These are phyloP conservation scores for Talaromyces atroroseus DNA, from an alignment of 2,329 filamentous ascomycete genomes.

Conservation along the genomic window DNA sequence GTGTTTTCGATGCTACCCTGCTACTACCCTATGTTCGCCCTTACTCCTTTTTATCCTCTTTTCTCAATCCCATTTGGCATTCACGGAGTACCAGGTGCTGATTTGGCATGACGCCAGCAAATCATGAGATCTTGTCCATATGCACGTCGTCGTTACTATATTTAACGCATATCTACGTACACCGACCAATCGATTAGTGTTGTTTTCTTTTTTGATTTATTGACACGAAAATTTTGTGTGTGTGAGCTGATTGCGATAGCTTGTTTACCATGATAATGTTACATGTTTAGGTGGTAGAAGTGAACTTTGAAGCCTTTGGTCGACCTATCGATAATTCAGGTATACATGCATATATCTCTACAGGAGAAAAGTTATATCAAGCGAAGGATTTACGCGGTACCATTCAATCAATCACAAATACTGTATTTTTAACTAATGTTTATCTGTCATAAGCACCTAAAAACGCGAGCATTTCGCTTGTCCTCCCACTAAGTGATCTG, in stretches of 20 bases:
- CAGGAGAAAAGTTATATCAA: no score
- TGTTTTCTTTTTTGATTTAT: neutral
- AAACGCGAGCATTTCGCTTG: no score
- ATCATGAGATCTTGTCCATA: neutral
- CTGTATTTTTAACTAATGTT: no score
- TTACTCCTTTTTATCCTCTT: neutral
- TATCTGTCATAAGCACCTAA: no score
- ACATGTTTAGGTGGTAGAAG: neutral
- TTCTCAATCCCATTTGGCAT: neutral
- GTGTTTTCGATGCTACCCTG: neutral
- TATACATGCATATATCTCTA: neutral
- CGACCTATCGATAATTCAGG: neutral
- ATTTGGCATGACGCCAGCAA: conserved; percentile 2
- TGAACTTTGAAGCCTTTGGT: no score
- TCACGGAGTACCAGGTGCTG: neutral
- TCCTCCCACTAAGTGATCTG: no score
- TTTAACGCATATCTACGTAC: neutral
- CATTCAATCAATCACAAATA: no score
- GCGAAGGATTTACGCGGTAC: no score
- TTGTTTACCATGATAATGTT: neutral
- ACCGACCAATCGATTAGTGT: no score
- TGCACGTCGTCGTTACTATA: neutral
- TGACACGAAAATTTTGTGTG: no score
- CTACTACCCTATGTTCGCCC: neutral
- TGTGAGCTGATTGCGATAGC: neutral